These are phyloP conservation scores for Penicillium sp. DNA, from an alignment of 2,329 filamentous ascomycete genomes.

Conservation along the genomic window DNA sequence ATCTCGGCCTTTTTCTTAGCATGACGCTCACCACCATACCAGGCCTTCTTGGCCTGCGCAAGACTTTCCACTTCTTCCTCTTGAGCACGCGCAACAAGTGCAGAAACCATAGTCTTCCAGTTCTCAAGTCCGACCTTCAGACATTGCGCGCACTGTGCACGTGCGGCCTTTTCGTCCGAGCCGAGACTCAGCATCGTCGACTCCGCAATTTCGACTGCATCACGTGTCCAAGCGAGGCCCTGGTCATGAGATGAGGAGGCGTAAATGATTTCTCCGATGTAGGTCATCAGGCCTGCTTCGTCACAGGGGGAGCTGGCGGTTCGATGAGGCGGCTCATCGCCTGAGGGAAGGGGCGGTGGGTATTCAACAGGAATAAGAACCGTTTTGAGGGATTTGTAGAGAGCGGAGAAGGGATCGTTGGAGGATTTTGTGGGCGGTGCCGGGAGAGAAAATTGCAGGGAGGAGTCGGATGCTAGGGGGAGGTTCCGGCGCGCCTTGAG, in stretches of 20 bases:
- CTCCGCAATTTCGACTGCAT: constrained; percentile 80
- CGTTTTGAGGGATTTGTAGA: constrained; percentile 43
- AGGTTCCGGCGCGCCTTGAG: constrained; percentile 71
- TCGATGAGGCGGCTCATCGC: constrained; percentile 66
- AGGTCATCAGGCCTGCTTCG: constrained; percentile 81
- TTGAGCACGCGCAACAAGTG: constrained; percentile 53
- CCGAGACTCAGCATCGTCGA: constrained; percentile 51
- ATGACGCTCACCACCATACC: constrained; percentile 34
- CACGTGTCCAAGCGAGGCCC: constrained; percentile 84
- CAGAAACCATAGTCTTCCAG: constrained; percentile 77
- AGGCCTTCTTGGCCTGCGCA: constrained; percentile 32
- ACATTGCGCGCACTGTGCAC: constrained; percentile 72
- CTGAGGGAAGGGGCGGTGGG: constrained; percentile 69
- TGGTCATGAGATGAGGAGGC: constrained; percentile 65
- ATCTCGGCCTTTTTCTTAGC: constrained; percentile 30
- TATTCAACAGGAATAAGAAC: constrained; percentile 60
- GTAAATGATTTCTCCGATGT: constrained; percentile 92
- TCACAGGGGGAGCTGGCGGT: constrained; percentile 70
- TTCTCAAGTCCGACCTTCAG: constrained; percentile 74
- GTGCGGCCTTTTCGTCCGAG: constrained; percentile 39
- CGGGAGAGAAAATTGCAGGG: constrained; percentile 20
- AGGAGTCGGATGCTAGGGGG: constrained; percentile 40
- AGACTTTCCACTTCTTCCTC: constrained; percentile 37
- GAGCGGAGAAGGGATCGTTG: constrained; percentile 29
- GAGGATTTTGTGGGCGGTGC: constrained; percentile 17